These are phyloP conservation scores for Pestalotiopsis sp. DNA, from an alignment of 2,329 filamentous ascomycete species.

Conservation along the genomic window DNA sequence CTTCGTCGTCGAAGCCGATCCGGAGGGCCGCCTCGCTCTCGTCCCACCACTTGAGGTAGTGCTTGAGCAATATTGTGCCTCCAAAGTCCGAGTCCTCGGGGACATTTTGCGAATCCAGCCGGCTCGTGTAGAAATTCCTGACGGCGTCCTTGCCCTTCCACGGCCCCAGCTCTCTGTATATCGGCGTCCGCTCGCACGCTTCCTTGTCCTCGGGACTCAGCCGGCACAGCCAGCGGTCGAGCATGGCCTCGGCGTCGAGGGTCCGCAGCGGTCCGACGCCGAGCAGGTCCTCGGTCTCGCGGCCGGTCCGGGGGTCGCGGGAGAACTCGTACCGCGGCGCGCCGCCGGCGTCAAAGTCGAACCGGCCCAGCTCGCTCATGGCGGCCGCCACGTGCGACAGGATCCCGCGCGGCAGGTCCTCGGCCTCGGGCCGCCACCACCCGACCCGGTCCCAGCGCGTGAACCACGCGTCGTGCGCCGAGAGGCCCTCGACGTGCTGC, in stretches of 20 bases:
- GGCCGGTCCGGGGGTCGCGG: not conserved
- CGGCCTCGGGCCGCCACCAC: not conserved
- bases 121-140: conserved; percentile 19
- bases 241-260: conserved; percentile 25
- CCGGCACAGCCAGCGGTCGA: conserved; percentile 20
- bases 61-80: conserved; percentile 21
- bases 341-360: conserved; percentile 23
- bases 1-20: not conserved
- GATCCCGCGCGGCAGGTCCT: conserved; percentile 14
- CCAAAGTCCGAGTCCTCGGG: conserved; percentile 17
- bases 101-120: conserved; percentile 20
- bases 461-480: conserved; percentile 28
- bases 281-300: conserved; percentile 8
- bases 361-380: conserved; percentile 24
- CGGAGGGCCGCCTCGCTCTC: conserved; percentile 17
- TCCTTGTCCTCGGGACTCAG: conserved; percentile 15
- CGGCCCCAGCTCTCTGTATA: conserved; percentile 21
- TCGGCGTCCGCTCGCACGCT: conserved; percentile 15
- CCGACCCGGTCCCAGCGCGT: conserved; percentile 2
- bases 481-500: conserved; percentile 20
- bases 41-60: conserved; percentile 21
- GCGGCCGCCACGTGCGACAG: conserved; percentile 20
- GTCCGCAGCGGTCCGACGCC: conserved; percentile 18
- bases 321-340: conserved; percentile 19
- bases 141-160: conserved; percentile 5